Evolutionary conservation across 768 basidiomycete genomes (phyloP).

Genomic region (Phaffia australis): DNA sequence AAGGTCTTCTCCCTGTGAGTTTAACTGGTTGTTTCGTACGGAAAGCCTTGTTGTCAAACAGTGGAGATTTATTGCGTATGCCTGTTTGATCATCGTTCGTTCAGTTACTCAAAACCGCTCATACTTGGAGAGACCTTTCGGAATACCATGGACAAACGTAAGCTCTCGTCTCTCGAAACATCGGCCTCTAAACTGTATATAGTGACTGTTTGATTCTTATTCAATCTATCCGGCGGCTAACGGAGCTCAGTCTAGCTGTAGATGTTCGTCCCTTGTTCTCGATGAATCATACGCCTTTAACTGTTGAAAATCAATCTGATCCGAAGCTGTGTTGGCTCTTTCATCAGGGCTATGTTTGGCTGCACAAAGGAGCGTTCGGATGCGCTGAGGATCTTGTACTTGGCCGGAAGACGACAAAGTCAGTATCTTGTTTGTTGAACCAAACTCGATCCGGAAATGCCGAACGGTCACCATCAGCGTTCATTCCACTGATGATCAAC

Average conservation of each 20-base stretch:
- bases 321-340: not conserved
- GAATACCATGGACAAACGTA: conserved; percentile 69
- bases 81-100: conserved; percentile 43
- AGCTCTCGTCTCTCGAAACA: conserved; percentile 19
- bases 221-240: not conserved
- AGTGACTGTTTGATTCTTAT: not conserved
- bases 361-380: conserved; percentile 61
- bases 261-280: conserved; percentile 45
- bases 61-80: not conserved
- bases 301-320: not conserved
- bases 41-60: too few species aligned
- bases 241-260: conserved; percentile 53
- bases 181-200: not conserved
- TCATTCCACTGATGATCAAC: not conserved
- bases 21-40: not conserved
- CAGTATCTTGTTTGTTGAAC: conserved; percentile 32
- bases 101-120: conserved; percentile 81
- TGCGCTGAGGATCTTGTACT: conserved; percentile 86
- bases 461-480: not conserved
- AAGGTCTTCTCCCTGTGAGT: conserved; percentile 24
- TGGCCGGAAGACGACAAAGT: conserved; percentile 74
- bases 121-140: conserved; percentile 61
- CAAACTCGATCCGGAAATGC: not conserved
- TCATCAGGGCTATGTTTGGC: conserved; percentile 54
- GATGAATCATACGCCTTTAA: not conserved